Conservation (phyloP, 176 grass and related monocot species). For the Alopecurus myosuroides region DNA sequence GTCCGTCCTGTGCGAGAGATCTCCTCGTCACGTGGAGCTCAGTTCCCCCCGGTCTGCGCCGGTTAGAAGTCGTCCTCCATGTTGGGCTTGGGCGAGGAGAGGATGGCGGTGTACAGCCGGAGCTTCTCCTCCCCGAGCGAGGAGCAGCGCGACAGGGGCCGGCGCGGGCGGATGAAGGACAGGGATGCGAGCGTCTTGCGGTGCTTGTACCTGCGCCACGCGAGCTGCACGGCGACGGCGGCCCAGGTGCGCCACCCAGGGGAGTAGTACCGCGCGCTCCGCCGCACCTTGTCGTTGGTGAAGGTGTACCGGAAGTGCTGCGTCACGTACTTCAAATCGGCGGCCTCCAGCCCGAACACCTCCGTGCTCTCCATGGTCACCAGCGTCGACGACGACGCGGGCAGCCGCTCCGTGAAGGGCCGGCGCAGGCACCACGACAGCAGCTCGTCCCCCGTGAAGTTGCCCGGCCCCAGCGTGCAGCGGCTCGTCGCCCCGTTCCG, state of each 20-base stretch:
- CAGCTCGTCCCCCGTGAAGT: slow-evolving; percentile 93
- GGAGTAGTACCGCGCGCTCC: slow-evolving; percentile 89
- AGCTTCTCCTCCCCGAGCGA: slow-evolving; percentile 86
- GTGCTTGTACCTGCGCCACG: slow-evolving; percentile 73
- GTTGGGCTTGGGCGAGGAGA: slow-evolving; percentile 80
- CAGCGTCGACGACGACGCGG: slow-evolving; percentile 74
- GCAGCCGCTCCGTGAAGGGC: slow-evolving; percentile 66
- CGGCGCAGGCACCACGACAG: slow-evolving; percentile 89
- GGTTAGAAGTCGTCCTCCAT: slow-evolving; percentile 59
- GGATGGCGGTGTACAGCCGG: slow-evolving; percentile 72
- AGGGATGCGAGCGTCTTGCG: slow-evolving; percentile 71
- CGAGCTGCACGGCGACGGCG: slow-evolving; percentile 79
- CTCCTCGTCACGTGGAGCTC: no score
- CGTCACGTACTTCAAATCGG: slow-evolving; percentile 88
- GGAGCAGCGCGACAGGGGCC: slow-evolving; percentile 62
- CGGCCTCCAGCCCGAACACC: slow-evolving; percentile 74
- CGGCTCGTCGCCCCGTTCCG: slow-evolving; percentile 60
- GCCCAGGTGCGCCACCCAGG: slow-evolving; percentile 91
- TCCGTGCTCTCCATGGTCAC: slow-evolving; percentile 71
- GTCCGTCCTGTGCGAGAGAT: neutral
- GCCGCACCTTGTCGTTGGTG: slow-evolving; percentile 67
- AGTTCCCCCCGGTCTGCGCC: no score
- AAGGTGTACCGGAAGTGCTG: slow-evolving; percentile 94
- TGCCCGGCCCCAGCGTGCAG: slow-evolving; percentile 87
- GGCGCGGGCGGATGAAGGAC: slow-evolving; percentile 57